Base-by-base conservation (phyloP, 148 eudicot genomes). In the Mesembryanthemum crystallinum region DNA sequence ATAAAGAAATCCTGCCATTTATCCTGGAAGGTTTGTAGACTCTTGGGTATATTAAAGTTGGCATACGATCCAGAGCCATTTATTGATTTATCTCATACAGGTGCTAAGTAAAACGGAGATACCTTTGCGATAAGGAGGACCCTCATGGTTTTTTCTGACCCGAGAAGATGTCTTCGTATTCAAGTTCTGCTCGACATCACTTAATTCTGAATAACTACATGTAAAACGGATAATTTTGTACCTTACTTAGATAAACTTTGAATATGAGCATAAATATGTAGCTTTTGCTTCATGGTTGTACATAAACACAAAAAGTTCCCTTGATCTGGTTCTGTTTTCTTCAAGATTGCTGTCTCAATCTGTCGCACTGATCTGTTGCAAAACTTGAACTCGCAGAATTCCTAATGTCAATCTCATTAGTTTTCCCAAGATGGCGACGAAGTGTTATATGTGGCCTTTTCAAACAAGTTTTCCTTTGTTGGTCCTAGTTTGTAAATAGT, bases 1-100 rank as follows among this genome's bases (percentile, higher is more conserved):
- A 65, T 63, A 94, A 89, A 58, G 86, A 86, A 79, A 83, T 94
- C 67, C 84, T 71, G 76, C 92, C 90, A 55, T 92, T 89, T 85
- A 81, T 78, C 74, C 86, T 92, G 76, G 99, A 92, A 84, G 99
- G 99, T 85, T 86, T 92, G 86, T 95, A 85, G 85, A 83, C 86
- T 80, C 64, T 83, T 84, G 89, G 92, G 83, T 73, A 77, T 71
- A 86, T 85, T 81, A 83, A 68, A 81, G 78, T 84, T 74, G 74
- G 82, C 69, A 86, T 82, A 73, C 77, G 82, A 83, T 72, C 75
- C 75, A 67, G 81, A 82, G 77, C 69, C 39, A 77, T 80, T 83
- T 72, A 85, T 82, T 82, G 73, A 85, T 91, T 86, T 83, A 82
- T 88, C 87, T 87, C 87, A 55, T 88, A 91, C 98, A 94, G 98